Conservation (phyloP, 108 stramenopile species). For the Cyclostephanos invisitatus region DNA sequence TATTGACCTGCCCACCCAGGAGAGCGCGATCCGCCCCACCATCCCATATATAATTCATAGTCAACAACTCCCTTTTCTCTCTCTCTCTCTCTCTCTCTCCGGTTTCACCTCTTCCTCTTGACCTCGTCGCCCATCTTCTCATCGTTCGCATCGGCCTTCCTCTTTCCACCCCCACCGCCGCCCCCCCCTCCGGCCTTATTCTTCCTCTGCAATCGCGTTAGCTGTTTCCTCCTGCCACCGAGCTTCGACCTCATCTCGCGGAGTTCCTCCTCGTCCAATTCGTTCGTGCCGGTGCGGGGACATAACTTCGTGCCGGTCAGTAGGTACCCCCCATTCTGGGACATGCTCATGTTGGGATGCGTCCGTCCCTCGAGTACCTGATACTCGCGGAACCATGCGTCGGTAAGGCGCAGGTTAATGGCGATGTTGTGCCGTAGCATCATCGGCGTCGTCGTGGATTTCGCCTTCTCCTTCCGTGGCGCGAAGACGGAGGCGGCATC, state of each 20-base stretch:
- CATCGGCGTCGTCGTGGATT: slow-evolving; percentile 16
- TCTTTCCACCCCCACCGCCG: slow-evolving; percentile 9
- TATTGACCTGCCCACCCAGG: no score
- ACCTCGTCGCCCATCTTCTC: not conserved
- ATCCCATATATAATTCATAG: no score
- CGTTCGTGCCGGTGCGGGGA: slow-evolving; percentile 75
- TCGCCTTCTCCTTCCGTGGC: not conserved
- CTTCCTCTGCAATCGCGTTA: slow-evolving; percentile 12
- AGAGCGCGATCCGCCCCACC: no score
- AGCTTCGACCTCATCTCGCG: slow-evolving; percentile 57
- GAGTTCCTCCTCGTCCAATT: slow-evolving; percentile 62
- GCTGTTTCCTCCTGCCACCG: slow-evolving; percentile 63
- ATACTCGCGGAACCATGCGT: slow-evolving; percentile 90
- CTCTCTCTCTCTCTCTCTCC: not conserved
- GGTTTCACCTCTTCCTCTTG: not conserved
- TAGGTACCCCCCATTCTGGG: slow-evolving; percentile 86
- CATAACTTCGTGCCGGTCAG: slow-evolving; percentile 84
- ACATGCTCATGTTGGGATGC: slow-evolving; percentile 92
- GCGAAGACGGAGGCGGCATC: not conserved
- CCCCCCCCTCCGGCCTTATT: slow-evolving; percentile 13
- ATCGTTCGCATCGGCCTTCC: not conserved
- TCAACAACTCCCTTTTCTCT: no score
- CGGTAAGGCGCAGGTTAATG: slow-evolving; percentile 81
- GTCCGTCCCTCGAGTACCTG: slow-evolving; percentile 88
- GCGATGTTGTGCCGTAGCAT: slow-evolving; percentile 58